phyloP scores from a whole-genome alignment of 768 basidiomycete genomes.

The Saitozyma sp. region DNA sequence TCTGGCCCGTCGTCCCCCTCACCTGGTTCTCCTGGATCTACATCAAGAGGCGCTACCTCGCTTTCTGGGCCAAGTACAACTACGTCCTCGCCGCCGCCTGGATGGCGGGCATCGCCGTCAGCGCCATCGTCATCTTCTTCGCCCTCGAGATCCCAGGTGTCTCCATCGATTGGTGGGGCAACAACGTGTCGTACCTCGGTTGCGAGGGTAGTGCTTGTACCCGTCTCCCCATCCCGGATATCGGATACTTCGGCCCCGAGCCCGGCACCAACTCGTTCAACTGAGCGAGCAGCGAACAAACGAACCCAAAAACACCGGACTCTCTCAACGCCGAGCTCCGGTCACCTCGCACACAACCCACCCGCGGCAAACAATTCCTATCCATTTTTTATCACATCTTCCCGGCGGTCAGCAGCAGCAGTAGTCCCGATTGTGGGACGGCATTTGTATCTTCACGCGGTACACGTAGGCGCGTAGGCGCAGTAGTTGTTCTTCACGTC shows the following conservation, averaged over 20 bases:
- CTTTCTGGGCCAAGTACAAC: constrained; percentile 49
- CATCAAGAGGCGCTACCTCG: constrained; percentile 45
- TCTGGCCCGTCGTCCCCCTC: constrained; percentile 36
- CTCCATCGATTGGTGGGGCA: constrained; percentile 51
- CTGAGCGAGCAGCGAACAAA: neutral
- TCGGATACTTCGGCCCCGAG: constrained; percentile 34
- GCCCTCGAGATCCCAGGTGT: constrained; percentile 44
- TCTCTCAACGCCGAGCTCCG: too few relatives aligned
- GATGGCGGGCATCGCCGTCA: constrained; percentile 52
- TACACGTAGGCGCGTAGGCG: too few relatives aligned
- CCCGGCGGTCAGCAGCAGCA: too few relatives aligned
- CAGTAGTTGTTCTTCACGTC: too few relatives aligned
- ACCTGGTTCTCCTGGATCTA: constrained; percentile 38
- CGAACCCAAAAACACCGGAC: too few relatives aligned
- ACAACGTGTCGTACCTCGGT: constrained; percentile 29
- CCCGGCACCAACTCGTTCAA: constrained; percentile 8
- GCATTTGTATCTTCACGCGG: too few relatives aligned
- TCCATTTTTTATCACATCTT: too few relatives aligned
- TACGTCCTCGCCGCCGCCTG: constrained; percentile 52
- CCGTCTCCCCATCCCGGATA: constrained; percentile 18
- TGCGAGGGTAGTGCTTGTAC: constrained; percentile 25
- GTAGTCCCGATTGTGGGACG: too few relatives aligned
- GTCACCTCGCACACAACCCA: too few relatives aligned
- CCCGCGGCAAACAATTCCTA: too few relatives aligned
- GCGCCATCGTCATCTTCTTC: constrained; percentile 54